These are phyloP conservation scores for Lonicera japonica DNA, from an alignment of 129 eudicot genomes.

Conservation along the genomic window DNA sequence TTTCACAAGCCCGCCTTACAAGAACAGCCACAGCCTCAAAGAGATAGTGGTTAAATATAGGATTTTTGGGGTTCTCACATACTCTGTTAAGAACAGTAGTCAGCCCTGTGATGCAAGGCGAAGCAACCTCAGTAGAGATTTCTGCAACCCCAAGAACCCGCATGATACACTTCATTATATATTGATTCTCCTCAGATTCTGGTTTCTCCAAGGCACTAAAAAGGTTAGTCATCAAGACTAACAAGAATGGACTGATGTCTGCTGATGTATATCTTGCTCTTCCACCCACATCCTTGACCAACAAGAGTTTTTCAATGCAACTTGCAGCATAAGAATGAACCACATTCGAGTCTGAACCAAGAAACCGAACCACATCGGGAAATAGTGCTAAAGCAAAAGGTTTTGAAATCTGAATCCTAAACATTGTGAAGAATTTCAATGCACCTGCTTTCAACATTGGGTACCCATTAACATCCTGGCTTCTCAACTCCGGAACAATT, in stretches of 20 bases:
- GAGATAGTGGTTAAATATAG: conserved; percentile 69
- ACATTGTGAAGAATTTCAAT: conserved; percentile 75
- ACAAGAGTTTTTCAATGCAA: conserved; percentile 82
- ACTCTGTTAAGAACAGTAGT: conserved; percentile 69
- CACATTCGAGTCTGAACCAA: conserved; percentile 69
- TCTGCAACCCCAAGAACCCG: conserved; percentile 89
- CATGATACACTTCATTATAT: conserved; percentile 95
- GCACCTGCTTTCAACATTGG: conserved; percentile 93
- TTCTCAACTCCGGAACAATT: conserved; percentile 77
- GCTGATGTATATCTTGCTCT: conserved; percentile 62
- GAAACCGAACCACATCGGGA: conserved; percentile 74
- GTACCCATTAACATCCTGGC: conserved; percentile 67
- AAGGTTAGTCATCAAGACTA: conserved; percentile 72
- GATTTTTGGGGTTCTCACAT: conserved; percentile 85
- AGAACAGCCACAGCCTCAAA: conserved; percentile 92
- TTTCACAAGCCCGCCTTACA: conserved; percentile 78
- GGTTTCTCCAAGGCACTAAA: conserved; percentile 75
- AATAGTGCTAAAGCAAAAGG: conserved; percentile 57
- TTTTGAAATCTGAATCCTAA: conserved; percentile 68
- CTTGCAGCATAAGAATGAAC: conserved; percentile 99
- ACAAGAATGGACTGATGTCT: conserved; percentile 70
- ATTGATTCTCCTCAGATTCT: conserved; percentile 93
- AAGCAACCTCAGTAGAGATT: conserved; percentile 69
- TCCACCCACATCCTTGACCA: conserved; percentile 74
- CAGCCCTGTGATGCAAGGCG: conserved; percentile 63